Evolutionary conservation across 495 filamentous ascomycete genomes (phyloP).

Genomic region (Aspergillus avenaceus): DNA sequence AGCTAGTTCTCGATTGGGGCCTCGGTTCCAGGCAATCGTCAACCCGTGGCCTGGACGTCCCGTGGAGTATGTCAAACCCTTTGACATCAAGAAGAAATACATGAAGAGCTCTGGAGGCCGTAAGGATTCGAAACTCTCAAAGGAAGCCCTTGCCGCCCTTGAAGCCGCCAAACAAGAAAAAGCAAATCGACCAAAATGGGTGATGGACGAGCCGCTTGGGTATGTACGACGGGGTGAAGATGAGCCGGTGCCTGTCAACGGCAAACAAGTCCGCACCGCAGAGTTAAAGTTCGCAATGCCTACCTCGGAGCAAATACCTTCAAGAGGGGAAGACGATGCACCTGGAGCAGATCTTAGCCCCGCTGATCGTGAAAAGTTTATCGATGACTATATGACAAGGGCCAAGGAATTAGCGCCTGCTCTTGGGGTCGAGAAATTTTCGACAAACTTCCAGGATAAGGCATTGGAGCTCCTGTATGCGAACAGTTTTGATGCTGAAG

Average conservation of each 20-base stretch:
- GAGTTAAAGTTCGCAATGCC: slow-evolving; percentile 52
- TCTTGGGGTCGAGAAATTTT: slow-evolving; percentile 62
- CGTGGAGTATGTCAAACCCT: slow-evolving; percentile 83
- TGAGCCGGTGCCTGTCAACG: slow-evolving; percentile 40
- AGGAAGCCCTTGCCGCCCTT: slow-evolving; percentile 70
- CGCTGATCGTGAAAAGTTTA: slow-evolving; percentile 45
- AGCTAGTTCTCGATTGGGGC: slow-evolving; percentile 87
- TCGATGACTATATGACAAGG: slow-evolving; percentile 71
- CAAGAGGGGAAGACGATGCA: slow-evolving; percentile 47
- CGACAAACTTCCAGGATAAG: slow-evolving; percentile 86
- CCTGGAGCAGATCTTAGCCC: slow-evolving; percentile 34
- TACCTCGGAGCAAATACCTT: slow-evolving; percentile 37
- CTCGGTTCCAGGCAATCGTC: slow-evolving; percentile 87
- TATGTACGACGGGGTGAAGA: slow-evolving; percentile 85
- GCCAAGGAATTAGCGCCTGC: slow-evolving; percentile 57
- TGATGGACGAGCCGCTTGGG: slow-evolving; percentile 84
- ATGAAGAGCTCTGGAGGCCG: slow-evolving; percentile 58
- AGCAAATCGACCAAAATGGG: slow-evolving; percentile 84
- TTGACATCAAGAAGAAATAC: slow-evolving; percentile 77
- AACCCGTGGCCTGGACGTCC: slow-evolving; percentile 77
- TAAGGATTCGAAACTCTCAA: slow-evolving; percentile 67
- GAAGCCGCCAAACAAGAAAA: slow-evolving; percentile 75
- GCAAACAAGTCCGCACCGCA: slow-evolving; percentile 52
- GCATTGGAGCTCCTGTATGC: slow-evolving; percentile 70
- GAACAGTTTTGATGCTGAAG: slow-evolving; percentile 64